Percentiles rank a stretch among this genome's conserved stretches.
These are phyloP conservation scores for Aureobasidium sp. DNA, from an alignment of 2,329 filamentous ascomycete species.

Conservation along the genomic window DNA sequence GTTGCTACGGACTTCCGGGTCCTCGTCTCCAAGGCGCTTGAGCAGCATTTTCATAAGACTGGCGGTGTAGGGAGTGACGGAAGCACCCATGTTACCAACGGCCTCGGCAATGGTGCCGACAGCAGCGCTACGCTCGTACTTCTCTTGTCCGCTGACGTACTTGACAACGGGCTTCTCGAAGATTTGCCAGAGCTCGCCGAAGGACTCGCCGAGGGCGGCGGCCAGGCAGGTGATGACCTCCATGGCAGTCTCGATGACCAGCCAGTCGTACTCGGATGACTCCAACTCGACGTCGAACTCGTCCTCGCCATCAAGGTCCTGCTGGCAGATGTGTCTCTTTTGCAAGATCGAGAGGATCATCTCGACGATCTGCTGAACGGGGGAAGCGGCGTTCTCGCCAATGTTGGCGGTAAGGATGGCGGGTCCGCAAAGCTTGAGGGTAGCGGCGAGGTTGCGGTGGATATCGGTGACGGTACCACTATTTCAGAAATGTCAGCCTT, in stretches of 20 bases:
- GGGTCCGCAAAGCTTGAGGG: constrained; percentile 83
- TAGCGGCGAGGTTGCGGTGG: constrained; percentile 85
- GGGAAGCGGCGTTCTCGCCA: constrained; percentile 43
- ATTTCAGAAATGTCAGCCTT: constrained; percentile 19
- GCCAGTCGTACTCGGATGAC: constrained; percentile 94
- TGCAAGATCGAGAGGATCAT: constrained; percentile 73
- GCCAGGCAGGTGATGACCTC: constrained; percentile 83
- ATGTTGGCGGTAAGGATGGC: constrained; percentile 61
- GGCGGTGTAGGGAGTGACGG: constrained; percentile 73
- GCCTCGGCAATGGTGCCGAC: constrained; percentile 90
- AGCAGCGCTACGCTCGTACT: constrained; percentile 79
- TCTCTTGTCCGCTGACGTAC: constrained; percentile 77
- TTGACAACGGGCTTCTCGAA: constrained; percentile 89
- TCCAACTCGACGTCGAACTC: constrained; percentile 61
- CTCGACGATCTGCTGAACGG: constrained; percentile 56
- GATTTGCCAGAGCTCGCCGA: constrained; percentile 86
- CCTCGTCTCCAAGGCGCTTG: constrained; percentile 81
- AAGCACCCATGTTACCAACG: constrained; percentile 71
- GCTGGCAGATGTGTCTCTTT: constrained; percentile 85
- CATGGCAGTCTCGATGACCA: constrained; percentile 87
- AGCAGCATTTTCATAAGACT: constrained; percentile 71
- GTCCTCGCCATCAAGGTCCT: constrained; percentile 77
- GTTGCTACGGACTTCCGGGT: constrained; percentile 88
- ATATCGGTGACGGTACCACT: constrained; percentile 89
- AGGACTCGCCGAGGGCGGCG: constrained; percentile 69